Evolutionary conservation across 441 rosid species (phyloP).

Genomic region (Pelargonium fulgidum): DNA sequence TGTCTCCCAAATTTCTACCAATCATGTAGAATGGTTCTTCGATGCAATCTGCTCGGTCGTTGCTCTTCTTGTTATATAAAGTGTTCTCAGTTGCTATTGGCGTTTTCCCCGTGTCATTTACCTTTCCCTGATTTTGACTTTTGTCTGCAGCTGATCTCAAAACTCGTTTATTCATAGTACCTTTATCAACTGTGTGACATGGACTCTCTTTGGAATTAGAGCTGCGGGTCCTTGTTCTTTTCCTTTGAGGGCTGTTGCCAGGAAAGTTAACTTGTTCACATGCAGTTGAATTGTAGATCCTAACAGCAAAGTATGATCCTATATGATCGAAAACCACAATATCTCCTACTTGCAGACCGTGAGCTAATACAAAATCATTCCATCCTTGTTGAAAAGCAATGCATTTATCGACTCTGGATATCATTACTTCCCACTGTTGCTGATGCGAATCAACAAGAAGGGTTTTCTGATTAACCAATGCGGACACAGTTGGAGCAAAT

Average conservation of each 20-base stretch:
- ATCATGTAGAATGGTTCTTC: slow-evolving; percentile 25
- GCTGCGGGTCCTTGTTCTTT: slow-evolving; percentile 9
- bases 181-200: not conserved
- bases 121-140: slow-evolving; percentile 10
- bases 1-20: slow-evolving; percentile 15
- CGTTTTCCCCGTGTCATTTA: slow-evolving; percentile 11
- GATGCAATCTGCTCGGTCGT: not conserved
- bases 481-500: slow-evolving; percentile 25
- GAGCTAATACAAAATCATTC: slow-evolving; percentile 30
- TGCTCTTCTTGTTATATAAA: not conserved
- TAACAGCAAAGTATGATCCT: slow-evolving; percentile 31
- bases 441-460: slow-evolving; percentile 31
- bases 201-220: slow-evolving; percentile 6
- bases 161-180: slow-evolving; percentile 11
- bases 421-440: slow-evolving; percentile 27
- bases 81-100: not conserved
- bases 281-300: slow-evolving; percentile 23
- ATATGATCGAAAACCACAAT: slow-evolving; percentile 27
- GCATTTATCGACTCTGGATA: slow-evolving; percentile 22
- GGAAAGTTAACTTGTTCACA: slow-evolving; percentile 22
- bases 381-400: slow-evolving; percentile 32
- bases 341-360: slow-evolving; percentile 34
- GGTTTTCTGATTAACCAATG: slow-evolving; percentile 21
- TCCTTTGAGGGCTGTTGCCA: slow-evolving; percentile 15
- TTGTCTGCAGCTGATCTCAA: slow-evolving; percentile 12